Evolutionary conservation across 2,329 filamentous ascomycete species (phyloP), one percentile per base, ranked within the genome.

Genomic region (Trichoderma lentiforme): DNA sequence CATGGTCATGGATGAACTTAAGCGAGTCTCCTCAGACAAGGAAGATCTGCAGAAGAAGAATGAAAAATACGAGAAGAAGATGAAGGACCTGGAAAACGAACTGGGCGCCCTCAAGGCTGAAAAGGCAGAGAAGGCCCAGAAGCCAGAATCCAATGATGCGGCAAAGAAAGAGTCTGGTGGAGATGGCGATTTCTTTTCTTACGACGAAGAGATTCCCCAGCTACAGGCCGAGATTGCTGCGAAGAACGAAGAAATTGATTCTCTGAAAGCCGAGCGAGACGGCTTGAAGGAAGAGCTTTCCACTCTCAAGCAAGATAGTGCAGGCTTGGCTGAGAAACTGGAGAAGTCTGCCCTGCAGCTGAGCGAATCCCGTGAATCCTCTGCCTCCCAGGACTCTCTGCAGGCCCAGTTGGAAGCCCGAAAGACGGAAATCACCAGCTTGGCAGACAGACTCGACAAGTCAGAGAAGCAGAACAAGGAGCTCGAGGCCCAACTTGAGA

Each of bases 1-100:
- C 77, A 97, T 99, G 93, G 91, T 97, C 3, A 91, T 97, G 88
- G 92, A 97, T 60, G 96, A 99, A 81, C 85, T 98, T 71, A 98
- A 97, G 83, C 88, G 94, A 14, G 90, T 98, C 0, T 92, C 94
- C 0, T 87, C 88, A 4, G 95, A 98, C 78, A 91, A 92, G 72
- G 93, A 97, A 73, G 89, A 90, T 18, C 86, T 92, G 73, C 95
- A 94, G 80, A 92, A 91, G 81, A 94, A 93, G 80, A 83, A 90
- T 2, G 89, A 92, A n/a, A 89, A 91, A 63, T 85, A 87, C 0
- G 89, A 94, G 74, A 88, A 91, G 78, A 87, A 88, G 66, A 83
- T 90, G 1, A 87, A 87, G 65, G 84, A 88, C 15, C 84, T 91
- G 0, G 86, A 88, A 73, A 89, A 92, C 69, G 90, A 96, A 78